Evolutionary conservation across 2,329 filamentous ascomycete genomes (phyloP), one percentile per base, ranked within the genome.

Genomic region (Microdochium nivale): DNA sequence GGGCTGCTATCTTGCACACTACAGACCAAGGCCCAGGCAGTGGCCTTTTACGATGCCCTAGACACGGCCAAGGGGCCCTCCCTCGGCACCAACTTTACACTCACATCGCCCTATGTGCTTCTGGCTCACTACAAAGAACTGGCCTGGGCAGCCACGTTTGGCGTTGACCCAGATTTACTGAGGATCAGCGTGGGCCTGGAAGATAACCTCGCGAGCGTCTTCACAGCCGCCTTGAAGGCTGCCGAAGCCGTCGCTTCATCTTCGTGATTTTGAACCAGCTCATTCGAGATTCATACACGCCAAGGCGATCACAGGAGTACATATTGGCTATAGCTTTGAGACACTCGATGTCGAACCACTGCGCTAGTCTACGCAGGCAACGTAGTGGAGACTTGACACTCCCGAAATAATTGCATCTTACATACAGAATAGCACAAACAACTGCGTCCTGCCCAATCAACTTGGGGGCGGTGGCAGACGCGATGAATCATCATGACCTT

Each of bases 61-160:
- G 83, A 95, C 55, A 94, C 90, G 1, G 84, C 90, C 37, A 99
- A 99, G 68, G 94, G 94, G 0, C 94, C 94, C 0, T 96, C 90
- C 68, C 74, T 99, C 49, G 94, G 94, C 2, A 97, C 94, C 1
- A 99, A 99, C 68, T 99, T 99, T 66, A 97, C 94, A 0, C 74
- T 99, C 35, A 86, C 86, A 52, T 95, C 86, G 48, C 94, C 94
- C 0, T 99, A 96, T 66, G 90, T 94, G 23, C 74, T 99, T 32
- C 70, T 99, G 30, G 94, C 94, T 3, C 94, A 99, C 68, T 99
- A 94, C 62, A 76, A 80, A 47, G 94, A 99, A 73, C 68, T 97
- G 43, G 85, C 91, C n/a, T 99, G 94, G 94, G 89, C 88, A 44
- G 82, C 79, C 25, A 75, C 84, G 54, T 92, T 86, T 65, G 90